Evolutionary conservation across 257 asterid genomes (phyloP).

Genomic region (Plantago ovata): DNA sequence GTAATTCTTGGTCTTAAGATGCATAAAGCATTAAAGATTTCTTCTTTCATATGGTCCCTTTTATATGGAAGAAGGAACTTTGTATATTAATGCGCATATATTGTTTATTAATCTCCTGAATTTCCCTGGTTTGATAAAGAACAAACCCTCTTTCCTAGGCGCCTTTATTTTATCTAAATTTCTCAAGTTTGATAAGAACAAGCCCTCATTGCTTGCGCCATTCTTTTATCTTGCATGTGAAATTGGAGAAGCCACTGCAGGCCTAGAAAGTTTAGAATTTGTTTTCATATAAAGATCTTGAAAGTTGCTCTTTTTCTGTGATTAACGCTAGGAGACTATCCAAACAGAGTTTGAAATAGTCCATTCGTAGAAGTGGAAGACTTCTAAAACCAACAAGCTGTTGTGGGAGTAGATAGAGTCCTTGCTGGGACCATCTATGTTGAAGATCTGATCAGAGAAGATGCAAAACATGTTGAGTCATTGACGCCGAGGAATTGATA

Average conservation of each 20-base stretch:
- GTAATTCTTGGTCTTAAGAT: constrained; percentile 33
- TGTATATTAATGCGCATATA: too few species aligned
- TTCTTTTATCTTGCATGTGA: constrained; percentile 1
- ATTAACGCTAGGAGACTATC: constrained; percentile 1
- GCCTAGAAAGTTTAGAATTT: neutral
- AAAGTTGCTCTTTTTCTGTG: neutral
- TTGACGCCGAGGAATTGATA: constrained; percentile 78
- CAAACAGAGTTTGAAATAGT: constrained; percentile 45
- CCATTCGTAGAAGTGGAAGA: constrained; percentile 69
- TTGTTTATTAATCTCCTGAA: too few species aligned
- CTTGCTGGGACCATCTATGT: constrained; percentile 92
- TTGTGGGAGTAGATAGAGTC: constrained; percentile 77
- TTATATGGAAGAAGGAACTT: too few species aligned
- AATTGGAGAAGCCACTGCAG: neutral
- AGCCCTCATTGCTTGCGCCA: neutral
- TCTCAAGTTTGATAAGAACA: too few species aligned
- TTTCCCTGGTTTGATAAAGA: too few species aligned
- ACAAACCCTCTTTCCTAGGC: neutral
- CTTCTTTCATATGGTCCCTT: too few species aligned
- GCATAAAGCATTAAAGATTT: constrained; percentile 11
- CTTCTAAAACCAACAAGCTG: constrained; percentile 80
- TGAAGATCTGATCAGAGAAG: constrained; percentile 98
- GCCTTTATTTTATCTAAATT: too few species aligned
- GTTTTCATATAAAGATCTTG: neutral
- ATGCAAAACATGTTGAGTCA: constrained; percentile 72